Conservation (phyloP, 805 yeast species). For the Jamesozyma hellenica region DNA sequence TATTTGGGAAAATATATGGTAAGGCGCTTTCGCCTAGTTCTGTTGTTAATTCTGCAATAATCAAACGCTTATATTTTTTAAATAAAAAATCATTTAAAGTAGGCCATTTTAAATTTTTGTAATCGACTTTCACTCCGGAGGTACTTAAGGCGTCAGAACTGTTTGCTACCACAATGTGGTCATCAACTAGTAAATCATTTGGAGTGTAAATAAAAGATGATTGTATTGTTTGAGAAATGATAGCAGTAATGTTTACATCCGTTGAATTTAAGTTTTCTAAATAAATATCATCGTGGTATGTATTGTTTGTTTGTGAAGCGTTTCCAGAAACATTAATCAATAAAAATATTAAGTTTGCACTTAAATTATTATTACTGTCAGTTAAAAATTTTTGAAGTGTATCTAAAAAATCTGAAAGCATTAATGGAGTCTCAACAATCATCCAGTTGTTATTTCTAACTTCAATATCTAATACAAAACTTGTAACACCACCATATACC, state of each 20-base stretch:
- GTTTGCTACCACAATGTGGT: constrained; percentile 1
- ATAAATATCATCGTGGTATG: too few species aligned
- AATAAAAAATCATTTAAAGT: constrained; percentile 30
- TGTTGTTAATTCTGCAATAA: constrained; percentile 30
- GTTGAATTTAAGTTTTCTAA: too few species aligned
- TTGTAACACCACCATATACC: constrained; percentile 37
- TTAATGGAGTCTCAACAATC: constrained; percentile 13
- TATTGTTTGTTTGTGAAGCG: background rate
- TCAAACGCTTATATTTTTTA: constrained; percentile 27
- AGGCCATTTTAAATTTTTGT: constrained; percentile 25
- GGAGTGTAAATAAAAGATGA: constrained; percentile 25
- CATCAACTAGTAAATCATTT: constrained; percentile 15
- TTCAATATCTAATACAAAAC: constrained; percentile 45
- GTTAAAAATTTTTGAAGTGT: constrained; percentile 29
- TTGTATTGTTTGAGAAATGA: too few species aligned
- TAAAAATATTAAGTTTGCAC: constrained; percentile 36
- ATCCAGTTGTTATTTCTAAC: constrained; percentile 37
- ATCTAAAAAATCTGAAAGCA: constrained; percentile 20
- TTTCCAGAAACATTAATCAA: constrained; percentile 27
- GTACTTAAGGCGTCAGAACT: background rate
- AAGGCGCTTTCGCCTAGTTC: constrained; percentile 23
- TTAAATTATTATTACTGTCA: constrained; percentile 37
- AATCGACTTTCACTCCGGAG: constrained; percentile 2
- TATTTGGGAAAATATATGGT: constrained; percentile 23
- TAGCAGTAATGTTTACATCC: background rate